Evolutionary conservation across 495 filamentous ascomycete genomes (phyloP).

Genomic region (Talaromyces thailandensis): DNA sequence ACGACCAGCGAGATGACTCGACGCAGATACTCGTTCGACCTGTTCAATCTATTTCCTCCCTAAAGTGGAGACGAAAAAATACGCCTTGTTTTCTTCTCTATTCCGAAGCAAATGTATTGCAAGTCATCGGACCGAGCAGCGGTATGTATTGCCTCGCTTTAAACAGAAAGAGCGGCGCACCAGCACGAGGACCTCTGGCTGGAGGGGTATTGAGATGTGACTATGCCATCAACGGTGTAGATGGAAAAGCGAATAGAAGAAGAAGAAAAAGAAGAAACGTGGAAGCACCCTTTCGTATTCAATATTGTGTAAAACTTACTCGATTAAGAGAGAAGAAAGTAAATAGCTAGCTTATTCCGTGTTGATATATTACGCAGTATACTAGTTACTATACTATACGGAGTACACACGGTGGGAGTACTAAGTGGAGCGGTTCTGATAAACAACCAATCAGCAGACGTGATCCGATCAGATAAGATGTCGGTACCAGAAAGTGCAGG

Average conservation of each 20-base stretch:
- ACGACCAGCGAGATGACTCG: no score
- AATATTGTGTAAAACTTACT: neutral
- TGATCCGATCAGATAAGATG: slow-evolving; percentile 15
- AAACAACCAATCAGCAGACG: slow-evolving; percentile 7
- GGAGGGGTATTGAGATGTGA: neutral
- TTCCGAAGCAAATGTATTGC: no score
- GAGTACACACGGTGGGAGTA: no score
- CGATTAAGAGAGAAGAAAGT: neutral
- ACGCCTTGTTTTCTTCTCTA: no score
- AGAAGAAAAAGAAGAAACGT: neutral
- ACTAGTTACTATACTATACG: no score
- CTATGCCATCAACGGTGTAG: neutral
- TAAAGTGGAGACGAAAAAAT: no score
- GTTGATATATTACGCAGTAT: no score
- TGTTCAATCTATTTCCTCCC: no score
- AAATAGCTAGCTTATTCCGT: neutral
- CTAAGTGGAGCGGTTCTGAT: neutral
- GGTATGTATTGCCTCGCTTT: neutral
- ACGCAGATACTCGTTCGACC: no score
- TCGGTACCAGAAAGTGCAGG: neutral
- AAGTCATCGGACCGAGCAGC: neutral
- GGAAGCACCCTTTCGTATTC: neutral
- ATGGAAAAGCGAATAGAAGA: neutral
- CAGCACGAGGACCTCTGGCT: neutral
- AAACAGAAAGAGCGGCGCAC: neutral